phyloP scores from a whole-genome alignment of 192 early-diverging fungal species.

The Backusella parvicylindrica region DNA sequence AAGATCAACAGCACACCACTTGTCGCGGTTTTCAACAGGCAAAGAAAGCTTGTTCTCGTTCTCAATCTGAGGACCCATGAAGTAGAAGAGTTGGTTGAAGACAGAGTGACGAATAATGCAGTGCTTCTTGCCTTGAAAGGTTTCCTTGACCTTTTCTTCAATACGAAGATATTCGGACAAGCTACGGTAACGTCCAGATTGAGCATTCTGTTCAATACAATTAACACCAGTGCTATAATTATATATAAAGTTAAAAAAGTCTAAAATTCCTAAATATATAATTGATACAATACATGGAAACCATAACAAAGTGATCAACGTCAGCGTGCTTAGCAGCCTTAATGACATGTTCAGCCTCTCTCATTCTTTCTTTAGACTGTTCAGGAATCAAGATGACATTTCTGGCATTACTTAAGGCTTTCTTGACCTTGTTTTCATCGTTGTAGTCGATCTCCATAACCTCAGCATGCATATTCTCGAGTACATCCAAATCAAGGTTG shows the following conservation, averaged over 20 bases:
- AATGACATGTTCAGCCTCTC: constrained; percentile 17
- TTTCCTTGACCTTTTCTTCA: constrained; percentile 13
- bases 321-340: neutral
- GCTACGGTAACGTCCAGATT: neutral
- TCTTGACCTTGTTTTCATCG: neutral
- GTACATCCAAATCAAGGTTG: neutral
- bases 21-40: neutral
- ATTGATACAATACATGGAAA: constrained; percentile 14
- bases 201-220: neutral
- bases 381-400: constrained; percentile 16
- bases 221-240: constrained; percentile 11
- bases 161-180: constrained; percentile 1
- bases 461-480: constrained; percentile 9
- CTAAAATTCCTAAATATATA: neutral
- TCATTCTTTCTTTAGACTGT: neutral
- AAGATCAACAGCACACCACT: constrained; percentile 20
- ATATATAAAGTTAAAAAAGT: neutral
- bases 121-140: neutral
- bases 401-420: neutral
- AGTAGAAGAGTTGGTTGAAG: constrained; percentile 15
- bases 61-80: constrained; percentile 6
- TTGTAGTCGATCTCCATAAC: constrained; percentile 11
- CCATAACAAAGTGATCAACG: constrained; percentile 7
- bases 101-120: constrained; percentile 7
- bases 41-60: neutral